A percentile compares a stretch with the other conserved stretches of the same genome.
Evolutionary conservation across 1,284 basidiomycete genomes (phyloP).

Genomic region (Malassezia obtusa): DNA sequence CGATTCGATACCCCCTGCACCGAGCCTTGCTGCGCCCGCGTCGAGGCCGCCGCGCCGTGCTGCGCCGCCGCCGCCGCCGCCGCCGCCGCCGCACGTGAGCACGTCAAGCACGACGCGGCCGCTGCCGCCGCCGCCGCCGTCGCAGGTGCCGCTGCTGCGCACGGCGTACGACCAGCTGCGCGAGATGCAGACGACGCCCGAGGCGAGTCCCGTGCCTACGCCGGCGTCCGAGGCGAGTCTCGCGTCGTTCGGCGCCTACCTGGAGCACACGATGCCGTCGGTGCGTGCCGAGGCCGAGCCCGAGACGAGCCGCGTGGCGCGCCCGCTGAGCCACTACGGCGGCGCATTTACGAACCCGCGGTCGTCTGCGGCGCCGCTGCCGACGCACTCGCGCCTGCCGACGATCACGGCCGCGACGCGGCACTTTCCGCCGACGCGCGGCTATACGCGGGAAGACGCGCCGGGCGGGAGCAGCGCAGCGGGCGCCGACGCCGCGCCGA

Average conservation of each 20-base stretch:
- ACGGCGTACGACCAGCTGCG: slow-evolving; percentile 9
- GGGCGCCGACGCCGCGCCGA: not conserved
- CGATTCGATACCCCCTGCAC: not conserved
- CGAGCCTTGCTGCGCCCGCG: not conserved
- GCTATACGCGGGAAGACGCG: not conserved
- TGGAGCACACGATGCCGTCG: not conserved
- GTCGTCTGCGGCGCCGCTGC: slow-evolving; percentile 28
- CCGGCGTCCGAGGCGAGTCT: not conserved
- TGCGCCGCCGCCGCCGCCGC: not conserved
- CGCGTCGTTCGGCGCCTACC: not conserved
- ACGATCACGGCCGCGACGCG: slow-evolving; percentile 35
- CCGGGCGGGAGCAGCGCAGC: no score
- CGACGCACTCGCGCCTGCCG: slow-evolving; percentile 24
- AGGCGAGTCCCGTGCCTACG: not conserved
- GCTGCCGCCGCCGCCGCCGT: slow-evolving; percentile 12
- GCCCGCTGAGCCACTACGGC: slow-evolving; percentile 5
- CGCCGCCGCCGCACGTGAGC: not conserved
- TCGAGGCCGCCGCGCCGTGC: not conserved
- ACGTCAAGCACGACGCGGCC: not conserved
- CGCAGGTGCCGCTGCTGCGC: slow-evolving; percentile 5
- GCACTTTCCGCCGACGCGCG: slow-evolving; percentile 27
- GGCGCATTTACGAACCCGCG: slow-evolving; percentile 19
- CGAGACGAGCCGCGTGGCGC: not conserved
- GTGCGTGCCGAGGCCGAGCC: not conserved
- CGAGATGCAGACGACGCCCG: not conserved